Evolutionary conservation across 495 filamentous ascomycete genomes (phyloP), one percentile per base, ranked within the genome.

Genomic region (Penicillium cinerascens): DNA sequence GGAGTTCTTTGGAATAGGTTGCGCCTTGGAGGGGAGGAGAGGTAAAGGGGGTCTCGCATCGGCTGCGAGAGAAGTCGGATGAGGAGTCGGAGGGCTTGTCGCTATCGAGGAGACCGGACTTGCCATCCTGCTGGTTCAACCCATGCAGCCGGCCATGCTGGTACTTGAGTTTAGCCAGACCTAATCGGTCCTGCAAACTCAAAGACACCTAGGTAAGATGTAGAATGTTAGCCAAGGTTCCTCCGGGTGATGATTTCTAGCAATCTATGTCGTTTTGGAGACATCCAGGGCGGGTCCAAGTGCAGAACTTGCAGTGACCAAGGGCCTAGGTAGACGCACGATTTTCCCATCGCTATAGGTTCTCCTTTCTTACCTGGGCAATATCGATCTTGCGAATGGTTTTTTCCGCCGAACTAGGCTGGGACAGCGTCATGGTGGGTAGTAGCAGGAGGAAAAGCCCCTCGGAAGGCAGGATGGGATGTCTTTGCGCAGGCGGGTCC

Each of bases 131-230:
- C 88, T 78, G 68, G 42, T 65, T 66, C 37, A 71, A 50, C 2
- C 62, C 51, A 52, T 69, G 68, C 23, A 76, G 61, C 47, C 69
- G 71, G 55, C 92, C 92, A 70, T 96, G 85, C 69, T 92, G 88
- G 47, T 92, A 89, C 74, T 97, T 99, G 82, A 96, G 91, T 74
- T 89, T 92, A 66, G 93, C 93, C 45, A 97, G 81, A 58, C 95
- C 92, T 29, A 99, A 80, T 40, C 92, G 90, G 74, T 95, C 88
- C 70, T 96, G 89, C 29, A 99, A 76, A 62, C 84, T 86, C 69
- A 92, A 77, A 49, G 91, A 93, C 71, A 97, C 93, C 93, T 98
- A 56, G 36, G 37, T 21, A 7, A 37, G 49, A n/a, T 6, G 6
- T 27, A 22, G 42, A 29, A 26, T 38, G 9, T 29, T 25, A 15